Percentiles rank a stretch among this genome's conserved stretches.
Conservation (phyloP, 306 rosid genomes). For the Amphicarpaea edgeworthii region DNA sequence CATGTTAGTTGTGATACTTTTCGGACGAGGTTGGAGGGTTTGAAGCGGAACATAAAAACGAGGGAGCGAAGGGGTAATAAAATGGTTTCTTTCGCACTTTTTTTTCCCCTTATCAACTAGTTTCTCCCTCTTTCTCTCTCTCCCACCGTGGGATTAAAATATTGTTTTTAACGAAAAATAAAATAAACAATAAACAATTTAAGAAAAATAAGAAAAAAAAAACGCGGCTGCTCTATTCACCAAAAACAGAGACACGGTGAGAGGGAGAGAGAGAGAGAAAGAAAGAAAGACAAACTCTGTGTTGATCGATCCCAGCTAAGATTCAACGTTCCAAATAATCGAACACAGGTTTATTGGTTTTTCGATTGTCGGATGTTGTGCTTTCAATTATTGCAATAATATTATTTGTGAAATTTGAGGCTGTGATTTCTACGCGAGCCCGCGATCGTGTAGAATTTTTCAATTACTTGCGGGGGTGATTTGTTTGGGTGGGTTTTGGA, state of each 20-base stretch:
- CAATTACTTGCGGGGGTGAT: constrained; percentile 43
- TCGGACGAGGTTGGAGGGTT: constrained; percentile 23
- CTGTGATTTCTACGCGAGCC: constrained; percentile 60
- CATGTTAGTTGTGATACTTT: not conserved
- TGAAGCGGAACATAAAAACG: constrained; percentile 35
- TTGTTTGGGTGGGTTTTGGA: constrained; percentile 39
- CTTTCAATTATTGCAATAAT: not conserved
- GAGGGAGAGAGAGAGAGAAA: constrained; percentile 47
- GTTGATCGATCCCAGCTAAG: constrained; percentile 61
- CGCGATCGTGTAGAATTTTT: constrained; percentile 61
- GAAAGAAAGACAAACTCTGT: constrained; percentile 40
- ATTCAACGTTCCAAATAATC: constrained; percentile 36
- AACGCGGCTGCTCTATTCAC: constrained; percentile 79
- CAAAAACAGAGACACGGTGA: constrained; percentile 66
- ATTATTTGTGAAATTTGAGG: not conserved
- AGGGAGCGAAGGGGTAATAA: constrained; percentile 40
- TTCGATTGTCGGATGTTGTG: constrained; percentile 34
- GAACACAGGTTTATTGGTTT: not conserved
- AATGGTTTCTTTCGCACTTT: constrained; percentile 36
- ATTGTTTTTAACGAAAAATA: constrained; percentile 43
- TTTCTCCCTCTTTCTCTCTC: constrained; percentile 35
- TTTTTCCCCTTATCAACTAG: constrained; percentile 42
- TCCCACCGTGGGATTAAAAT: constrained; percentile 29
- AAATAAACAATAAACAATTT: constrained; percentile 18
- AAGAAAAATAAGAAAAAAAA: constrained; percentile 54